Evolutionary conservation across 2,329 filamentous ascomycete genomes (phyloP).

Genomic region (Atkinsonella hypoxylon): DNA sequence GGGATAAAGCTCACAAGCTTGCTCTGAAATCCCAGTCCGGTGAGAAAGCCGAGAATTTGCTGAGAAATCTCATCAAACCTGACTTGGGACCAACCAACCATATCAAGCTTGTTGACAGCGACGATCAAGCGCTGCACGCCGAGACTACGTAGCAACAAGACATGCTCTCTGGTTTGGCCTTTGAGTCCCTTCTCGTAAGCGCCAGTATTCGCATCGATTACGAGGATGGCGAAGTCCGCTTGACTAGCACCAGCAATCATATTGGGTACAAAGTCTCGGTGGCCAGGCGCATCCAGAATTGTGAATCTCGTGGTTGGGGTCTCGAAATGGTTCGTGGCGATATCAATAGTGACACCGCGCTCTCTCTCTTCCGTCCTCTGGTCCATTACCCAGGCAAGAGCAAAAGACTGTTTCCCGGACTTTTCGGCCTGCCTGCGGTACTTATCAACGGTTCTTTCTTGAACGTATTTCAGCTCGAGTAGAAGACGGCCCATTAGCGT

Average conservation of each 20-base stretch:
- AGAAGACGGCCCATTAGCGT: slow-evolving; percentile 94
- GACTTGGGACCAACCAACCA: slow-evolving; percentile 67
- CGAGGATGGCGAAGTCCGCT: slow-evolving; percentile 88
- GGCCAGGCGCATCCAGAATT: slow-evolving; percentile 88
- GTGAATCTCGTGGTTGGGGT: slow-evolving; percentile 81
- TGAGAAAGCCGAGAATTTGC: slow-evolving; percentile 73
- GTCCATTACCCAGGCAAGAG: slow-evolving; percentile 93
- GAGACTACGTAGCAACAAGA: slow-evolving; percentile 78
- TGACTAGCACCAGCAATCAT: slow-evolving; percentile 97
- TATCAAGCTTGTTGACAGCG: slow-evolving; percentile 91
- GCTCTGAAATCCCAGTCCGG: slow-evolving; percentile 65
- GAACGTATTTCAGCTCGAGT: slow-evolving; percentile 77
- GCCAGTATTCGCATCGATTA: slow-evolving; percentile 81
- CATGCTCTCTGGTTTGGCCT: slow-evolving; percentile 90
- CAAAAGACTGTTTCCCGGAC: slow-evolving; percentile 90
- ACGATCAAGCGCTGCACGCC: slow-evolving; percentile 82
- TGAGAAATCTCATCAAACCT: slow-evolving; percentile 77
- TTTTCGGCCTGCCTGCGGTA: slow-evolving; percentile 81
- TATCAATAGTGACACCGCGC: slow-evolving; percentile 90
- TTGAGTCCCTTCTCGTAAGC: slow-evolving; percentile 89
- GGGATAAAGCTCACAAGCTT: slow-evolving; percentile 82
- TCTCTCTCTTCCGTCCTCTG: slow-evolving; percentile 80
- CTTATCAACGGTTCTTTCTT: slow-evolving; percentile 78
- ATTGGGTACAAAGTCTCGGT: slow-evolving; percentile 93
- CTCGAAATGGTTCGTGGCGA: slow-evolving; percentile 89